Evolutionary conservation across 768 basidiomycete genomes (phyloP), one percentile per base, ranked within the genome.

Genomic region (Cantharellus anzutake): DNA sequence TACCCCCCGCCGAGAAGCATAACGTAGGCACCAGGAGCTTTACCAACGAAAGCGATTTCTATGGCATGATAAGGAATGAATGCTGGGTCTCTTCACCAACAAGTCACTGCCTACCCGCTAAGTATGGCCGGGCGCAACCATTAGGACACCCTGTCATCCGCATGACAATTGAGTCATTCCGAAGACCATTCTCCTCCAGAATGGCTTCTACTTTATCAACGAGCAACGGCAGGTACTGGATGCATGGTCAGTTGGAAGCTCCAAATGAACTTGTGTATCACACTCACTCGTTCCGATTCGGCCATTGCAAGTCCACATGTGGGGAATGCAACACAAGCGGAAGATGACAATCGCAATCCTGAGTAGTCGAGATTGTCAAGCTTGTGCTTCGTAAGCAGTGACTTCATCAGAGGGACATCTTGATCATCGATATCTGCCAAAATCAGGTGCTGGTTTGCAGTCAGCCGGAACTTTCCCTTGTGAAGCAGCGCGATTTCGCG

Each of bases 81-180:
- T 11, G 11, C 38, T 41, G 39, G 41, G 16, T 57, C 56, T 14
- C 38, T 39, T 29, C 20, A 29, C 20, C 56, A 42, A 38, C 7
- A 41, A 57, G 52, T 1, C 11, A 20, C 58, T 11, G 66, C 80
- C 5, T 51, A 83, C 86, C 86, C 55, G 88, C 94, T 51, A 93
- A 74, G 70, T 94, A 98, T 42, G 91, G 94, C 61, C 93, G 78
- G 2, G 93, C 88, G 69, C 92, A 92, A 42, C 89, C 90, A 66
- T 91, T 92, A 2, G 89, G 89, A 65, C 93, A 97, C 56, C 94
- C 94, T 14, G 93, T 97, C 93, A 98, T 97, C 58, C 94, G 80
- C 94, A 99, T 97, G 62, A 97, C 81, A 64, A 98, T 94, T 2
- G 86, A 82, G 71, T 99, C 94, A 68, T 96, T 84, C 52, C 94